These are phyloP conservation scores for Malbranchea zuffiana DNA, from an alignment of 2,329 filamentous ascomycete species.

Conservation along the genomic window DNA sequence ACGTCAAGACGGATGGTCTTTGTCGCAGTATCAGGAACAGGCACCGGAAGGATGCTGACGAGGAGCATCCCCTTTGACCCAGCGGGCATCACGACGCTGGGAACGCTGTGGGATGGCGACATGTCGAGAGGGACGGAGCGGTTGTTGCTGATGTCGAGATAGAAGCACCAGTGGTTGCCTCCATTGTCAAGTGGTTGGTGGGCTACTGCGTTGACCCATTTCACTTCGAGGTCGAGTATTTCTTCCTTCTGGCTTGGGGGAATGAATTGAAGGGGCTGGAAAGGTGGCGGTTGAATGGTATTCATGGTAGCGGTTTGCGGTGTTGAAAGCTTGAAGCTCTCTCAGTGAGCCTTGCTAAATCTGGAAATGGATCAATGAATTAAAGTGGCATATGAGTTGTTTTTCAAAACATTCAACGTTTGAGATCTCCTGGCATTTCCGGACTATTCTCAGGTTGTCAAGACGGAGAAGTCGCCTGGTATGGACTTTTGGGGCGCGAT, in stretches of 20 bases:
- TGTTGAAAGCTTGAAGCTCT: too few relatives aligned
- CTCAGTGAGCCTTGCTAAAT: too few relatives aligned
- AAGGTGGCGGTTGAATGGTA: background rate
- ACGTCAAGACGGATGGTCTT: conserved; percentile 11
- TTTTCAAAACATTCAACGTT: too few relatives aligned
- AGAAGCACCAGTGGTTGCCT: conserved; percentile 4
- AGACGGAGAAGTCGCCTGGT: too few relatives aligned
- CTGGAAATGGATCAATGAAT: too few relatives aligned
- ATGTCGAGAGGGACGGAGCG: conserved; percentile 21
- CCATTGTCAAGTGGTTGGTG: background rate
- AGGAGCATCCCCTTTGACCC: conserved; percentile 18
- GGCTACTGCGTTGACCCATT: background rate
- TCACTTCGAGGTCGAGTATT: background rate
- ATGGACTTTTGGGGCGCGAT: too few relatives aligned
- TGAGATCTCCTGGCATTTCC: too few relatives aligned
- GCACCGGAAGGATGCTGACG: conserved; percentile 15
- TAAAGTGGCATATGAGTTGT: too few relatives aligned
- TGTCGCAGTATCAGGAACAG: conserved; percentile 9
- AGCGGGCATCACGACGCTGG: conserved; percentile 12
- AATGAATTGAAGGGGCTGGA: background rate
- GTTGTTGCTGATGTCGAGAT: background rate
- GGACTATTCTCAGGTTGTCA: too few relatives aligned
- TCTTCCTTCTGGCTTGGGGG: background rate
- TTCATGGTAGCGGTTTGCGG: conserved; percentile 2
- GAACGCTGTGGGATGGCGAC: conserved; percentile 13